phyloP scores from a whole-genome alignment of 768 basidiomycete species.

The Arthromyces matolae region DNA sequence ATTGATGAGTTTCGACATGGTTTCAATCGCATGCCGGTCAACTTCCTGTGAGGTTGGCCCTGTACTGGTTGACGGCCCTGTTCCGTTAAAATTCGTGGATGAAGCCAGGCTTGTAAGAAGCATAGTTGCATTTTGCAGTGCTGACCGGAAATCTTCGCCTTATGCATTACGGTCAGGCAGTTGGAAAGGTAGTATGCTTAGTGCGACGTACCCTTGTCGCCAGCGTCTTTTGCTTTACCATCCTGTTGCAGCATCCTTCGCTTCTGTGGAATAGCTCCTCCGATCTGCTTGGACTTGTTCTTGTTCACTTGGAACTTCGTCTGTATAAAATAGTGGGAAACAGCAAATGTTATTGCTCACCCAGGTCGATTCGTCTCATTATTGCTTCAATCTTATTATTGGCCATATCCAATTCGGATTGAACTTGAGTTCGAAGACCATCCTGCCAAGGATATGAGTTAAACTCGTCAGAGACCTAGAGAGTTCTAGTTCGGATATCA shows the following conservation, averaged over 20 bases:
- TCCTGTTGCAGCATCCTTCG: conserved; percentile 19
- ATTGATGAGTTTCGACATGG: conserved; percentile 60
- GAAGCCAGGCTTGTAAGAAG: conserved; percentile 55
- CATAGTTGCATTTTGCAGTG: conserved; percentile 58
- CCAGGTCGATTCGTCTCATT: conserved; percentile 50
- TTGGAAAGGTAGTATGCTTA: not conserved
- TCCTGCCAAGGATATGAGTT: conserved; percentile 37
- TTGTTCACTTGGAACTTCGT: conserved; percentile 26
- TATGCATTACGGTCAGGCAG: conserved; percentile 17
- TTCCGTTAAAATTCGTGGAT: conserved; percentile 31
- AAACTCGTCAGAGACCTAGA: not conserved
- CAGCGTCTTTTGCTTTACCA: conserved; percentile 17
- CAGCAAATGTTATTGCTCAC: conserved; percentile 30
- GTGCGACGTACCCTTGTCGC: conserved; percentile 38
- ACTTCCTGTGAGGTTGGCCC: conserved; percentile 36
- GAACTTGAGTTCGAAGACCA: conserved; percentile 65
- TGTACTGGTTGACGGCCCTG: conserved; percentile 34
- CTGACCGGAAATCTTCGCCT: conserved; percentile 70
- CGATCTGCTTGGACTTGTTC: conserved; percentile 20
- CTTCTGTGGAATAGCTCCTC: conserved; percentile 13
- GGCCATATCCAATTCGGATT: conserved; percentile 74
- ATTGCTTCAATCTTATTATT: conserved; percentile 69
- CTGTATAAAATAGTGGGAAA: conserved; percentile 11
- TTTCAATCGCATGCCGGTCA: conserved; percentile 55
- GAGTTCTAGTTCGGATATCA: conserved; percentile 27